Conservation (phyloP, 257 asterid species). For the Lycium barbarum region DNA sequence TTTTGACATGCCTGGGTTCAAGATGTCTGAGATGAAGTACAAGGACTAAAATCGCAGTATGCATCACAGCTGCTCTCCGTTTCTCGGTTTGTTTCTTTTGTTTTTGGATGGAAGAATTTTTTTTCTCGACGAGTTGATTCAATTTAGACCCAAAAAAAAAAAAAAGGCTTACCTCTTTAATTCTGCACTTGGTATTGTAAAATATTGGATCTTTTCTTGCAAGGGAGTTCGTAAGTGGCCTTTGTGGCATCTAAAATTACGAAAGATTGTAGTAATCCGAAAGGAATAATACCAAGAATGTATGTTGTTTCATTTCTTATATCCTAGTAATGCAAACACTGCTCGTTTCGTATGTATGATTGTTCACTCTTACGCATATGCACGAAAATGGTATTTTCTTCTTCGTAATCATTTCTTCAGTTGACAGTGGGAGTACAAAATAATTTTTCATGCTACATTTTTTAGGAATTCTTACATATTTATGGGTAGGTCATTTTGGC, state of each 20-base stretch:
- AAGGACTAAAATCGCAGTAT: constrained; percentile 50
- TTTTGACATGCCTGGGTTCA: constrained; percentile 97
- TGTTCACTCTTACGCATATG: background rate
- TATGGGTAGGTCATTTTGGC: no score
- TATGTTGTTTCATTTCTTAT: constrained; percentile 21
- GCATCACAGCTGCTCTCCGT: background rate
- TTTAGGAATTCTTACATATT: no score
- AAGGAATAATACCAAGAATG: constrained; percentile 2
- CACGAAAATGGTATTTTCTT: no score
- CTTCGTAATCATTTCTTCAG: no score
- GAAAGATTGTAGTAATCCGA: background rate
- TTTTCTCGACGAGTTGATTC: background rate
- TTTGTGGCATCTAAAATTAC: background rate
- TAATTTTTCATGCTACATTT: no score
- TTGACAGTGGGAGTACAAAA: no score
- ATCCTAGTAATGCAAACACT: background rate
- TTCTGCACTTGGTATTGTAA: background rate
- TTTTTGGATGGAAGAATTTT: background rate
- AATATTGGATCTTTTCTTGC: constrained; percentile 18
- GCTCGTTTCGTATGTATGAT: background rate
- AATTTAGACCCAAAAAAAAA: background rate
- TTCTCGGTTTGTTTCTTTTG: constrained; percentile 21
- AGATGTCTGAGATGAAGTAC: constrained; percentile 95
- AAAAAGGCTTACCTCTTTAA: background rate
- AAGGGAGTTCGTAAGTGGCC: background rate